A percentile compares a stretch with the other conserved stretches of the same genome.
phyloP scores from a whole-genome alignment of 176 grass and related monocot genomes.

The Musa itinerans region DNA sequence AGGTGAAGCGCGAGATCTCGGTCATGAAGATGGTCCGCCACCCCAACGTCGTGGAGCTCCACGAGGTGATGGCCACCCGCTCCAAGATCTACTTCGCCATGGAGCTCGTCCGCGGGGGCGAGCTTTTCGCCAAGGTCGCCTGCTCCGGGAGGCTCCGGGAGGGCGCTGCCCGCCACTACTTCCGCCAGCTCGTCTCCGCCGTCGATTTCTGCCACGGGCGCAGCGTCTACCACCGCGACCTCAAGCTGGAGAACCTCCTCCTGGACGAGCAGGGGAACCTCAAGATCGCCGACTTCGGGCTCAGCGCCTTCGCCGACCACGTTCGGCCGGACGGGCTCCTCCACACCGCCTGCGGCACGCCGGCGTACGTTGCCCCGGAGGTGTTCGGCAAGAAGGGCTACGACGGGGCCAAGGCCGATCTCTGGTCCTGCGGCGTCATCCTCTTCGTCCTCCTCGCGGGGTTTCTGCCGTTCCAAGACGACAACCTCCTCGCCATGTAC shows the following conservation, averaged over 20 bases:
- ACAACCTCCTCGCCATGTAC: conserved; percentile 10
- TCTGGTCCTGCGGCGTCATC: conserved; percentile 62
- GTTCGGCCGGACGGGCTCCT: conserved; percentile 30
- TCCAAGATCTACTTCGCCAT: conserved; percentile 98
- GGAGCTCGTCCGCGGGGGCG: conserved; percentile 78
- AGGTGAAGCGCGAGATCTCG: conserved; percentile 8
- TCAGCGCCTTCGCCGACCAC: conserved; percentile 33
- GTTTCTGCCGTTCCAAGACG: conserved; percentile 15
- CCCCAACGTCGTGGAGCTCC: not conserved
- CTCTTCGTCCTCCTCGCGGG: conserved; percentile 58
- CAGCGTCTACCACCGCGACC: conserved; percentile 16
- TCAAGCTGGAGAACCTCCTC: conserved; percentile 17
- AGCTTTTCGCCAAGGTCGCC: conserved; percentile 44
- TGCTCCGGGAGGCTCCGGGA: conserved; percentile 8
- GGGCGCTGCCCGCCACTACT: conserved; percentile 5
- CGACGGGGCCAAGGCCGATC: conserved; percentile 45
- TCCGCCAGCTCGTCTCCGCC: conserved; percentile 18
- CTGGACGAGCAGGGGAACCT: conserved; percentile 24
- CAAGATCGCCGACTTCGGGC: conserved; percentile 47
- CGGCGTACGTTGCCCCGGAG: conserved; percentile 43
- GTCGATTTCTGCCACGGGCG: conserved; percentile 9
- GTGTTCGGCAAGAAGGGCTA: conserved; percentile 42
- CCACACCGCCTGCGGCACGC: conserved; percentile 44
- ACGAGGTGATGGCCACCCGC: conserved; percentile 13
- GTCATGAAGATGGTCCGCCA: conserved; percentile 13